Evolutionary conservation across 2,329 filamentous ascomycete species (phyloP).

Genomic region (Elsinoe batatas): DNA sequence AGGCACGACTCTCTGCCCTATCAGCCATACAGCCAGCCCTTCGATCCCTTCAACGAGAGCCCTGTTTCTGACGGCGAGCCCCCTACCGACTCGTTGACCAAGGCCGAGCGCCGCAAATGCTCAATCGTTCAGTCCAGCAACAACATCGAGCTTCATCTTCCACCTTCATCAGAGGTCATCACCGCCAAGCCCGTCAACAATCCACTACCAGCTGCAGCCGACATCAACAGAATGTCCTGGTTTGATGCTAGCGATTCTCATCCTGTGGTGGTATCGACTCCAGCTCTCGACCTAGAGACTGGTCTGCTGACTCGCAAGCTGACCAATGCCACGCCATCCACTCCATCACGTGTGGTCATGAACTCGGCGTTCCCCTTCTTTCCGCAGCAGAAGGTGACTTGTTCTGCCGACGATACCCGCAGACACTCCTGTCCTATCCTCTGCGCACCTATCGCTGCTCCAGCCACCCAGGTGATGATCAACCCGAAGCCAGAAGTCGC

Average conservation of each 20-base stretch:
- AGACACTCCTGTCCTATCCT: conserved; percentile 3
- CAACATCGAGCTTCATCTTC: conserved; percentile 10
- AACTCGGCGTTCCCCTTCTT: conserved; percentile 9
- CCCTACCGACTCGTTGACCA: background rate
- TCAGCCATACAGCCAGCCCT: conserved; percentile 8
- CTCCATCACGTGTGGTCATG: conserved; percentile 1
- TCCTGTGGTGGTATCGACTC: background rate
- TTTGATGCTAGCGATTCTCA: background rate
- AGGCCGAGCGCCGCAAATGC: conserved; percentile 6
- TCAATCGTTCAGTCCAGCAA: conserved; percentile 3
- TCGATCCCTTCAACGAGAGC: conserved; percentile 4
- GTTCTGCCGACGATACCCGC: background rate
- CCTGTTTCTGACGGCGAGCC: background rate
- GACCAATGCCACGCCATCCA: conserved; percentile 2
- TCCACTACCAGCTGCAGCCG: background rate
- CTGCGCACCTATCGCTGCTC: background rate
- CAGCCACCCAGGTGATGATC: background rate
- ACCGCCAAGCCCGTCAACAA: background rate
- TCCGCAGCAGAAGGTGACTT: background rate
- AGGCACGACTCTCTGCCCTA: conserved; percentile 15
- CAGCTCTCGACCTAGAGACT: background rate
- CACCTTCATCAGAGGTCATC: background rate
- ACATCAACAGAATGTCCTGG: background rate
- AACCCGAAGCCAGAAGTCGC: background rate
- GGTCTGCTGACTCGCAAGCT: conserved; percentile 8